These are phyloP conservation scores for Vitis labrusca DNA, from an alignment of 164 flowering plant genomes.

Conservation along the genomic window DNA sequence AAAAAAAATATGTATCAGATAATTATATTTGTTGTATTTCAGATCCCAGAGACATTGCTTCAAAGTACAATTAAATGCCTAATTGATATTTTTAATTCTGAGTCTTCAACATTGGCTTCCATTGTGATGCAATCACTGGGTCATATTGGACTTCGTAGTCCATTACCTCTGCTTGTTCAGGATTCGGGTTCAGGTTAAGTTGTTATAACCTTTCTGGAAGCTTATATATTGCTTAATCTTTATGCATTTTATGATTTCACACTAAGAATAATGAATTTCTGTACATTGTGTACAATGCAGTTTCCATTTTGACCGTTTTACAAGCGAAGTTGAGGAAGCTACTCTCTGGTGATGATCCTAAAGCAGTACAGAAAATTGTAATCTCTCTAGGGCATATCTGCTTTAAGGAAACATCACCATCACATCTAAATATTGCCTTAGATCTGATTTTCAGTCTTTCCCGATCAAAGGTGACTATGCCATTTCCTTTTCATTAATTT, in stretches of 20 bases:
- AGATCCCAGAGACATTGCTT: slow-evolving; percentile 57
- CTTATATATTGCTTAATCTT: neutral
- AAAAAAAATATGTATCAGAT: neutral
- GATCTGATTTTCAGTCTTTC: slow-evolving; percentile 78
- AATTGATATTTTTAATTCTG: slow-evolving; percentile 63
- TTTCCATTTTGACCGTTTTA: slow-evolving; percentile 49
- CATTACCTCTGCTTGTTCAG: slow-evolving; percentile 55
- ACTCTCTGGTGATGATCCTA: slow-evolving; percentile 71
- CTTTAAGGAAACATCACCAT: slow-evolving; percentile 58
- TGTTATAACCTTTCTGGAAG: neutral
- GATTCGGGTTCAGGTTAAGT: slow-evolving; percentile 58
- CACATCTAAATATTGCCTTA: slow-evolving; percentile 61
- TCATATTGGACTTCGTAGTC: slow-evolving; percentile 80
- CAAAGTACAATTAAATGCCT: slow-evolving; percentile 55
- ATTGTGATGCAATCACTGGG: slow-evolving; percentile 91
- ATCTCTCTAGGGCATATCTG: slow-evolving; percentile 88
- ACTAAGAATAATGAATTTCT: neutral
- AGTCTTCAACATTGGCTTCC: slow-evolving; percentile 69
- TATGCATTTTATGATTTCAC: neutral
- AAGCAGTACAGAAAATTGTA: slow-evolving; percentile 76
- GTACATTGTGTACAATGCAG: slow-evolving; percentile 44
- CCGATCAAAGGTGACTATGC: slow-evolving; percentile 75
- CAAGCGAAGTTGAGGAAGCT: slow-evolving; percentile 71
- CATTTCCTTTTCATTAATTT: neutral
- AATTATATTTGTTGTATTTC: slow-evolving; percentile 5